Evolutionary conservation across 2,329 filamentous ascomycete genomes (phyloP).

Genomic region (Trichophyton verrucosum): DNA sequence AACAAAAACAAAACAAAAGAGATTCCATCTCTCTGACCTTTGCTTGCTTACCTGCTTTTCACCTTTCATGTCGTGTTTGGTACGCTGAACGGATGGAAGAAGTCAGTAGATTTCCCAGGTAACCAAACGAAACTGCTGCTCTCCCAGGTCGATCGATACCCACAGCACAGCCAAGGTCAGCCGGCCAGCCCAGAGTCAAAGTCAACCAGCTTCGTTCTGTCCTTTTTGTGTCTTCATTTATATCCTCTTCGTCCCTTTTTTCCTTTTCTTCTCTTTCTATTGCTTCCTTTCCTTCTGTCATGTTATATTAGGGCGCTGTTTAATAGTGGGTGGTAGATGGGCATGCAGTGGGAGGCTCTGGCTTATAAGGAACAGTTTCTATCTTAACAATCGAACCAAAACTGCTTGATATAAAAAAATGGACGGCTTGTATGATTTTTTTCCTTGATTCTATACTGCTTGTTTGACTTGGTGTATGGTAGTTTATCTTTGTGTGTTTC

Average conservation of each 20-base stretch:
- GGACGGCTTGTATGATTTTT: background rate
- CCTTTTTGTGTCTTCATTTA: background rate
- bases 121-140: background rate
- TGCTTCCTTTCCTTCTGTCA: background rate
- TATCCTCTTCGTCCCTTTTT: background rate
- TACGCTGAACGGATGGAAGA: background rate
- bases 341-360: conserved; percentile 13
- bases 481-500: background rate
- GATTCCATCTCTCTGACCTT: background rate
- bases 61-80: background rate
- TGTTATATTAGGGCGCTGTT: conserved; percentile 26
- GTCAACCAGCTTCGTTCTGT: background rate
- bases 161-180: background rate
- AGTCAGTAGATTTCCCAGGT: background rate
- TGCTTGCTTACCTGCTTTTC: background rate
- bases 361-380: background rate
- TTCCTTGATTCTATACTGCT: too few species aligned
- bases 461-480: too few species aligned
- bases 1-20: too few species aligned
- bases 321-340: conserved; percentile 28
- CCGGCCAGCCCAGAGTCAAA: background rate
- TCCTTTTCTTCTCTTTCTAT: background rate
- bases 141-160: background rate
- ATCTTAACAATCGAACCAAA: background rate
- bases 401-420: background rate